Evolutionary conservation across 148 eudicot species (phyloP), one percentile per base, ranked within the genome.

Genomic region (Camellia sinensis): DNA sequence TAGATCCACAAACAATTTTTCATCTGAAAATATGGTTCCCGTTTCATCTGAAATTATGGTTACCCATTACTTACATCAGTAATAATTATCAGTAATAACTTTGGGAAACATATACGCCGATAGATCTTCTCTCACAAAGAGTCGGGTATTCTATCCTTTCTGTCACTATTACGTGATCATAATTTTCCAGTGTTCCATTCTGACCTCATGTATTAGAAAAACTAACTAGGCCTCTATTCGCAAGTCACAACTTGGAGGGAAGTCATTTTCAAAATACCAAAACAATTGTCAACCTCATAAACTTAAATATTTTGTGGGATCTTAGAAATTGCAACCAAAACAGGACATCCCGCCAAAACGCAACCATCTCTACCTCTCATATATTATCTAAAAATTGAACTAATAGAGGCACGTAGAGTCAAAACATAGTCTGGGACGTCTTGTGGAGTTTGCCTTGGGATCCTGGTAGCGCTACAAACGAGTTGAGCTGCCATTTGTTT

Each of bases 291-390:
- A 4, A 71, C 8, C 14, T 37, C 37, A 48, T 13, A 48, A 71
- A 48, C 57, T 19, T 19, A 19, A n/a, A n/a, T 11, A 11, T 50
- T 53, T 73, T 52, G 43, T 73, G 75, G 74, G 29, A 71, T 48
- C 11, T 11, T 50, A 46, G 40, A 50, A 48, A 21, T n/a, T 71
- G 78, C 77, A 74, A 29, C 53, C 3, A 76, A 76, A 76, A n/a
- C 21, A 61, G 18, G 77, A 74, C 46, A 57, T 57, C 64, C 64
- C 3, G 13, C 78, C 78, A 76, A 76, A 76, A 56, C 15, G 41
- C 41, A 62, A 62, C 57, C n/a, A 45, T n/a, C 40, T 18, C 21
- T 46, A 14, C 60, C 59, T 45, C 46, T 48, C 21, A 46, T 76
- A 15, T 4, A 7, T 12, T 63, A 76, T 76, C 54, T 46, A 61